Conservation (phyloP, 2,329 filamentous ascomycete genomes). For the Neofusicoccum ribis region DNA sequence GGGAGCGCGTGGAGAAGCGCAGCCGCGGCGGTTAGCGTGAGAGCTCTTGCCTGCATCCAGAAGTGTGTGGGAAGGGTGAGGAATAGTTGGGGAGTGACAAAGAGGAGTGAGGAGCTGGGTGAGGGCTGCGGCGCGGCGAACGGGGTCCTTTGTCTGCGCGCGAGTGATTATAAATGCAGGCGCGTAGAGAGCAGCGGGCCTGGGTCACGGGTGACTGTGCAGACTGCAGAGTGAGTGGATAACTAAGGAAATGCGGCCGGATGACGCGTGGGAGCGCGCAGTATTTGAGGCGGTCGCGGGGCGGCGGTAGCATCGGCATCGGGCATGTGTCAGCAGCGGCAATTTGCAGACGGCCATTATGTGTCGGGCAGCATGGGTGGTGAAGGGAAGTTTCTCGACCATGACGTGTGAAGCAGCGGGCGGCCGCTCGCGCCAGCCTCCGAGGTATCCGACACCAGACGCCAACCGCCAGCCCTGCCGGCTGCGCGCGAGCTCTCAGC, state of each 20-base stretch:
- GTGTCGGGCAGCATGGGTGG: neutral
- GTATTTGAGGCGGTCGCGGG: neutral
- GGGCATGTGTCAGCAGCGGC: constrained; percentile 3
- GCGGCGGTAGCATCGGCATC: neutral
- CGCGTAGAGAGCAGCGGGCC: neutral
- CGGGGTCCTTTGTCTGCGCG: neutral
- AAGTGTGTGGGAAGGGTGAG: neutral
- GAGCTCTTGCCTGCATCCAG: constrained; percentile 20
- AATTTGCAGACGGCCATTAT: neutral
- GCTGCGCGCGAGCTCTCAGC: neutral
- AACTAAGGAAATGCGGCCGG: neutral
- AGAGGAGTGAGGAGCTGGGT: neutral
- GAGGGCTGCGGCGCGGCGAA: neutral
- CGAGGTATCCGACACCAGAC: constrained; percentile 7
- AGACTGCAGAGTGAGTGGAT: neutral
- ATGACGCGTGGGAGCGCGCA: neutral
- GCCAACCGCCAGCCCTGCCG: constrained; percentile 6
- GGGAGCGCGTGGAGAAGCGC: constrained; percentile 38
- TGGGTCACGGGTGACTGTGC: neutral
- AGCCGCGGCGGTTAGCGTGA: constrained; percentile 34
- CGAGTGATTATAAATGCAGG: constrained; percentile 1
- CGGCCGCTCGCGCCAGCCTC: neutral
- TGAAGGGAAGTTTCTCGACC: constrained; percentile 9
- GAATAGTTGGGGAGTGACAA: neutral
- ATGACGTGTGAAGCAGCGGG: constrained; percentile 12